phyloP scores from a whole-genome alignment of 1,139 yeast genomes.

The Candida tetrigidarum region DNA sequence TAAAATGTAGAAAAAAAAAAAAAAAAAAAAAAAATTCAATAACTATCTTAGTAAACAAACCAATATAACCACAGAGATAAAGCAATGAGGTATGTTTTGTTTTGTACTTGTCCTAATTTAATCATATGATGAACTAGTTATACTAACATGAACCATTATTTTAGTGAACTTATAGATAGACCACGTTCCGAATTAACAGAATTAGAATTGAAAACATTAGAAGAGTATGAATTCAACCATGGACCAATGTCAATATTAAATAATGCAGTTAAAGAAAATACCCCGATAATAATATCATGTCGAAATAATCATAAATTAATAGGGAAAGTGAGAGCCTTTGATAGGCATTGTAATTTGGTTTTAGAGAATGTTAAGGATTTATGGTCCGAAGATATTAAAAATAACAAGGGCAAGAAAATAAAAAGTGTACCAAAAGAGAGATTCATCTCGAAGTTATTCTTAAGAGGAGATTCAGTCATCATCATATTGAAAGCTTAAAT shows the following conservation, averaged over 20 bases:
- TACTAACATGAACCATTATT: constrained; percentile 9
- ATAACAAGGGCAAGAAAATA: constrained; percentile 70
- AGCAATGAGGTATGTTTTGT: too few relatives aligned
- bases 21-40: too few relatives aligned
- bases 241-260: constrained; percentile 92
- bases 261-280: constrained; percentile 72
- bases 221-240: constrained; percentile 86
- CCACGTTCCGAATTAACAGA: constrained; percentile 83
- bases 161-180: constrained; percentile 66
- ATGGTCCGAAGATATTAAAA: constrained; percentile 77
- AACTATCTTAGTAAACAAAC: too few relatives aligned
- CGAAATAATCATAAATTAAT: constrained; percentile 91
- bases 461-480: constrained; percentile 95
- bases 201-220: constrained; percentile 77
- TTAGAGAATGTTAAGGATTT: constrained; percentile 91
- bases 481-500: constrained; percentile 63
- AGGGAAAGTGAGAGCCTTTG: constrained; percentile 92
- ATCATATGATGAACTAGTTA: too few relatives aligned
- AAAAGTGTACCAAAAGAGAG: constrained; percentile 78
- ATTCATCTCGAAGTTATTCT: constrained; percentile 84
- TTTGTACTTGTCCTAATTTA: too few relatives aligned
- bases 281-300: constrained; percentile 85
- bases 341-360: constrained; percentile 93
- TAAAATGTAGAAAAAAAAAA: too few relatives aligned
- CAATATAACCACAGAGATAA: too few relatives aligned